Conservation (phyloP, 1,284 basidiomycete species). For the Ceratobasidium sp. region DNA sequence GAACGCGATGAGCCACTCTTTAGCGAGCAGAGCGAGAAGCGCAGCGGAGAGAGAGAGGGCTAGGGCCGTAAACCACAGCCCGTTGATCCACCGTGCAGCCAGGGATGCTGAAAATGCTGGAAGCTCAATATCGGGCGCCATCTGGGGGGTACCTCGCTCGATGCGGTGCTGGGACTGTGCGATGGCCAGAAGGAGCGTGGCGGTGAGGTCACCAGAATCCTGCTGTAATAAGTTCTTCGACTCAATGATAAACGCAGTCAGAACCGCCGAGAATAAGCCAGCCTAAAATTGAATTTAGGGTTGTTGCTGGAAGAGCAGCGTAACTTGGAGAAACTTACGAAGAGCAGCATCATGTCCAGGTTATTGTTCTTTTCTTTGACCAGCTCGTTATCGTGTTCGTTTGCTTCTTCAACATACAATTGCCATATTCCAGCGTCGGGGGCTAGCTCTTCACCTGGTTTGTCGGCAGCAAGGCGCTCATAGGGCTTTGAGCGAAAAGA, state of each 20-base stretch:
- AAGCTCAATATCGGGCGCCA: background rate
- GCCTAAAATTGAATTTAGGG: background rate
- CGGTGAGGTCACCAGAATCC: conserved; percentile 3
- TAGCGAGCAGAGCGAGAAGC: conserved; percentile 25
- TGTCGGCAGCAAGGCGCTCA: conserved; percentile 14
- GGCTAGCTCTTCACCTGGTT: conserved; percentile 15
- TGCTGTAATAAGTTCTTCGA: conserved; percentile 9
- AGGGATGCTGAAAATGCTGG: background rate
- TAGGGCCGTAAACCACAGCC: conserved; percentile 30
- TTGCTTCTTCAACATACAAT: conserved; percentile 25
- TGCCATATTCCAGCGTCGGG: conserved; percentile 22
- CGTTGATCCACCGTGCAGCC: conserved; percentile 20
- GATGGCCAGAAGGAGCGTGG: conserved; percentile 14
- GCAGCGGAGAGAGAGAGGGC: conserved; percentile 16
- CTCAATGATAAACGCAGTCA: conserved; percentile 36
- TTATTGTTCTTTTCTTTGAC: conserved; percentile 9
- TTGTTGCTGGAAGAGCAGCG: too few species aligned
- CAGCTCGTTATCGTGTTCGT: conserved; percentile 18
- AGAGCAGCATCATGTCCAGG: conserved; percentile 25
- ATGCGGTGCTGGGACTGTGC: conserved; percentile 10
- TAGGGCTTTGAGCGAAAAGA: background rate
- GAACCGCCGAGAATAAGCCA: conserved; percentile 29
- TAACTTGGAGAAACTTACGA: too few species aligned
- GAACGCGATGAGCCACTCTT: conserved; percentile 24
- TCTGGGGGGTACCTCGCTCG: conserved; percentile 1